Evolutionary conservation across 2,329 filamentous ascomycete species (phyloP).

Genomic region (Thermoascus crustaceus): DNA sequence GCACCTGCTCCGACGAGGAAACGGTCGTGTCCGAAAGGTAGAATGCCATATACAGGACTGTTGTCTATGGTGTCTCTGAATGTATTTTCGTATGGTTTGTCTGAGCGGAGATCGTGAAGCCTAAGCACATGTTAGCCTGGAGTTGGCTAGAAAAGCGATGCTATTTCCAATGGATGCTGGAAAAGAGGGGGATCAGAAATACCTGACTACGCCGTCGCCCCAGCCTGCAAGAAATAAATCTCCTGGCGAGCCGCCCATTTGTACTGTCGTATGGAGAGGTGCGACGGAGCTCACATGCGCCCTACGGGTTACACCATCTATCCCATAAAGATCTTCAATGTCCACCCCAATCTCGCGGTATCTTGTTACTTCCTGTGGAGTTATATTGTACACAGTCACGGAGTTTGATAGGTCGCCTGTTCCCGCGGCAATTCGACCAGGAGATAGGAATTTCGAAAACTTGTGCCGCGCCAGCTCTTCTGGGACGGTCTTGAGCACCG

Average conservation of each 20-base stretch:
- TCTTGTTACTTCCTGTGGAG: slow-evolving; percentile 33
- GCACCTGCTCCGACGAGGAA: slow-evolving; percentile 50
- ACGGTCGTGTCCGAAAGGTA: slow-evolving; percentile 47
- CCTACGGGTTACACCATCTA: slow-evolving; percentile 14
- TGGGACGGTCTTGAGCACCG: slow-evolving; percentile 15
- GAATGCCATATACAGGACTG: slow-evolving; percentile 51
- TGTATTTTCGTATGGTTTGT: slow-evolving; percentile 37
- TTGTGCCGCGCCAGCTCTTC: slow-evolving; percentile 31
- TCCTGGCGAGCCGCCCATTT: slow-evolving; percentile 27
- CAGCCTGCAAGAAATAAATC: slow-evolving; percentile 53
- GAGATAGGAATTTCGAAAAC: slow-evolving; percentile 46
- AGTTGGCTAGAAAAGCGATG: not conserved
- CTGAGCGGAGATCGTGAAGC: slow-evolving; percentile 54
- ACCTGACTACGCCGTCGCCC: slow-evolving; percentile 47
- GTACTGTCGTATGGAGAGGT: slow-evolving; percentile 20
- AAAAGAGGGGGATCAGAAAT: too few relatives aligned
- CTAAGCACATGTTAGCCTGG: slow-evolving; percentile 21
- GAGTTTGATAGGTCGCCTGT: slow-evolving; percentile 34
- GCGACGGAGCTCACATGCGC: slow-evolving; percentile 29
- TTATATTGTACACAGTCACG: slow-evolving; percentile 46
- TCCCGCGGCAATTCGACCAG: slow-evolving; percentile 45
- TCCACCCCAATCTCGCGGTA: slow-evolving; percentile 31
- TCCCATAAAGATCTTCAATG: slow-evolving; percentile 22
- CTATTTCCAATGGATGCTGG: not conserved
- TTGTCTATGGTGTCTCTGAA: slow-evolving; percentile 51